Base-by-base conservation (phyloP, 2,329 filamentous ascomycete species). In the Plenodomus biglobosus region DNA sequence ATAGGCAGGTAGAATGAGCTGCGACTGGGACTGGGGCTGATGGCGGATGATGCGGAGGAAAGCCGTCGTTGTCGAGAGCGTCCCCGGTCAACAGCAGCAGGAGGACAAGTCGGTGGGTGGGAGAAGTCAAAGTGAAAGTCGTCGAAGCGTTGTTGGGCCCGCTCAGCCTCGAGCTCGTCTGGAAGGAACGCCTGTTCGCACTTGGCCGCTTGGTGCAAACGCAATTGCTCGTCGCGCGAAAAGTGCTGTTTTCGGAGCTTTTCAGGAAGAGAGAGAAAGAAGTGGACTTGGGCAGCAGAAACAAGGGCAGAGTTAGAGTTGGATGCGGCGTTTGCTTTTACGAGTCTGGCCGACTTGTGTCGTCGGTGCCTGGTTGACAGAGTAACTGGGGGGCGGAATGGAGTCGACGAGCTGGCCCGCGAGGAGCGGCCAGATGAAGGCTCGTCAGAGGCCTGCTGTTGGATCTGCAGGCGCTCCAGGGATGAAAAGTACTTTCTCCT, bases 161-260 rank as follows among this genome's bases (percentile, higher is more conserved):
- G 53, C 40, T 64, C 50, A 32, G 38, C 39, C 24, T 50, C 38
- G 39, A 42, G 44, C 39, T 52, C 40, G 46, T 48, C 42, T 30
- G 49, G 43, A 47, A 55, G 48, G 52, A 46, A 39, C 35, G 53
- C 50, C 44, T 58, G 59, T 37, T 59, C 48, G 51, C 59, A 56
- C 58, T 56, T 50, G 53, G 39, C 51, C 53, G 40, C 51, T 35
- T 80, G 80, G 46, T n/a, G n/a, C n/a, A 86, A 76, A 48, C 84
- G 71, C 37, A 81, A 73, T 59, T 87, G 86, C 72, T 94, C 88
- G 69, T 91, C 86, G 40, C 76, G 78, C 19, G 85, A 85, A 68
- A 91, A 86, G 53, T 87, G 82, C 56, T 82, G 83, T 56, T 83
- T 82, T 64, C 84, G 85, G 55, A 90, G 80, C 70, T 90, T 90